These are phyloP conservation scores for Oxyria digyna DNA, from an alignment of 148 eudicot genomes.

Conservation along the genomic window DNA sequence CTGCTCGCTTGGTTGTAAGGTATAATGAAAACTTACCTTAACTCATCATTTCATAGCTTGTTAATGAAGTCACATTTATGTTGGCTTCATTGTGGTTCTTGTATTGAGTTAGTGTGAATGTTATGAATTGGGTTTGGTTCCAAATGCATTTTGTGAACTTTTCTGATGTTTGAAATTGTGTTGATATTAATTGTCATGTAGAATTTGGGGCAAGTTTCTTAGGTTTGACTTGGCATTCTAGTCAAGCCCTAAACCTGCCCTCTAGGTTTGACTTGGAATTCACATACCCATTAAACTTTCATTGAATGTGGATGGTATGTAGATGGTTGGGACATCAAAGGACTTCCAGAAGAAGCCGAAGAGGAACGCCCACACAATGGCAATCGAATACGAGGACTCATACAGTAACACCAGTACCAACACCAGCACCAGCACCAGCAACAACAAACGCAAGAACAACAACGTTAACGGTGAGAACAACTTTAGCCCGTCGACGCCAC, in stretches of 20 bases:
- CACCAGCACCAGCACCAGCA: not conserved
- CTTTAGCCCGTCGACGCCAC: constrained; percentile 77
- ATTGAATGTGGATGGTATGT: constrained; percentile 5
- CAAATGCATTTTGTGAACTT: not conserved
- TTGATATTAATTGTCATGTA: not conserved
- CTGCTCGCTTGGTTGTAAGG: constrained; percentile 96
- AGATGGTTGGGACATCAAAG: constrained; percentile 77
- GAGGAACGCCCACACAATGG: constrained; percentile 2
- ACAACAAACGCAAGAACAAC: constrained; percentile 17
- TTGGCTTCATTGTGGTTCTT: no score
- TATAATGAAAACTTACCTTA: constrained; percentile 9
- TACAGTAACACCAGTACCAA: constrained; percentile 35
- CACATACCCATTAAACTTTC: not conserved
- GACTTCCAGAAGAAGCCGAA: constrained; percentile 26
- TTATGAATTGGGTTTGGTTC: no score
- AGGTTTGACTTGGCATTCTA: not conserved
- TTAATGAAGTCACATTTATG: no score
- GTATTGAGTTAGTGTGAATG: no score
- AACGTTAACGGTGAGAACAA: constrained; percentile 19
- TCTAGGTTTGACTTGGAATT: not conserved
- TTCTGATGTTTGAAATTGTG: not conserved
- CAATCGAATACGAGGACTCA: constrained; percentile 20
- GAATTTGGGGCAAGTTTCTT: not conserved
- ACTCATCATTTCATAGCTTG: not conserved
- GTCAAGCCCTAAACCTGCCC: constrained; percentile 6